Base-by-base conservation (phyloP, 2,329 filamentous ascomycete genomes). In the Pseudocercospora fuligena region DNA sequence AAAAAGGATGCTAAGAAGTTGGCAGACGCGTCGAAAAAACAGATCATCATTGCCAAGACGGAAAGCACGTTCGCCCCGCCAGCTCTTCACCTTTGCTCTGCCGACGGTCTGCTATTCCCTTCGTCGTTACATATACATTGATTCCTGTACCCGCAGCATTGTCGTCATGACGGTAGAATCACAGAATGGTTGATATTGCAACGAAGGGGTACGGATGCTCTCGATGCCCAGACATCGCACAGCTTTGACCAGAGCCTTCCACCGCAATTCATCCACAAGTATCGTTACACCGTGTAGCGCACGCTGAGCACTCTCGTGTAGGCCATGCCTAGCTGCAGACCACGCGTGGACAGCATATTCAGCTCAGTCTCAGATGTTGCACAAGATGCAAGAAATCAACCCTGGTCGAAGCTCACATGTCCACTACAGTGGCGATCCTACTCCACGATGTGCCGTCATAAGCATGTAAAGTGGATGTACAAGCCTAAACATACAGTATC, bases 401-500 rank as follows among this genome's bases (percentile, higher is more conserved):
- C 51, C 51, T 19, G 27, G 27, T 56, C 27, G 8, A 19, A 27
- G 53, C 53, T 56, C 53, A 56, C 29, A 29, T 56, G 53, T 53
- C 47, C 47, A 21, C n/a, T 23, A 51, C 14, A 7, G 23, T 56
- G 51, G 25, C 49, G 21, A 54, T 54, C 49, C 21, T 29, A 54
- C 51, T 54, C 53, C 53, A 56, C 53, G 8, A 56, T 19, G 25
- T 58, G 56, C 56, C 29, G 56, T 36, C 56, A 58, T 36, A 23
- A 58, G n/a, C 31, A 58, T 19, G 56, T 25, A 40, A 43, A 40
- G 29, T 40, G 29, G 56, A 27, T 19, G 53, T 56, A 56, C 53
- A 31, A 43, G n/a, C 40, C 5, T 3, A 31, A 33, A 14, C 7
- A 57, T 31, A 16, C 23, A 29, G 12, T 31, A 8, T 16, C 4